A percentile compares a stretch with the other conserved stretches of the same genome.
phyloP scores from a whole-genome alignment of 805 yeast species.

The Metschnikowia peoriensis region DNA sequence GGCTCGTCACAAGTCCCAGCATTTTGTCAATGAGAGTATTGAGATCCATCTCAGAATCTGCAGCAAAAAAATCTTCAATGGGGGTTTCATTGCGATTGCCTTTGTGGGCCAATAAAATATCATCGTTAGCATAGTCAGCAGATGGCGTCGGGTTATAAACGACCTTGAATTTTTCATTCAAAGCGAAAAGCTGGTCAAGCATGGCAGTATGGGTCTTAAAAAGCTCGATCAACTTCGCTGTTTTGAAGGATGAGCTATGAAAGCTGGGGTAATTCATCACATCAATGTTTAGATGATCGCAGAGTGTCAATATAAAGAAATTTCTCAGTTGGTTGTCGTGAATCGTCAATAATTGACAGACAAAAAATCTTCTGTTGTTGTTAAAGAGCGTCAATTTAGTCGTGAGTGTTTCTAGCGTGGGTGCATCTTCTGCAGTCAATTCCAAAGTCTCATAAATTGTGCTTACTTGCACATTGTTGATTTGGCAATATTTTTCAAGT shows the following conservation, averaged over 20 bases:
- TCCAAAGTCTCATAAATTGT: conserved; percentile 12
- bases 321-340: conserved; percentile 30
- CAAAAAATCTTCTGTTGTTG: conserved; percentile 34
- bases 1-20: conserved; percentile 31
- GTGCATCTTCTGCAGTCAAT: conserved; percentile 3
- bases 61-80: conserved; percentile 6
- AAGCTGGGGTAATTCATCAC: conserved; percentile 1
- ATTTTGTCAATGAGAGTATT: conserved; percentile 29
- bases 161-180: conserved; percentile 29
- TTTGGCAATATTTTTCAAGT: conserved; percentile 38
- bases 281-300: conserved; percentile 19
- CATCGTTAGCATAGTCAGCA: conserved; percentile 17
- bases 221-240: conserved; percentile 19
- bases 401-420: conserved; percentile 16
- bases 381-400: conserved; percentile 30
- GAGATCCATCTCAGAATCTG: conserved; percentile 19
- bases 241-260: conserved; percentile 17
- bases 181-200: conserved; percentile 20
- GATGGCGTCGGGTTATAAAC: conserved; percentile 8
- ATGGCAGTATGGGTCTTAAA: conserved; percentile 25
- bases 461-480: conserved; percentile 34
- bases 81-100: not conserved
- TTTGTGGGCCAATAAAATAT: conserved; percentile 9
- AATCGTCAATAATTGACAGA: conserved; percentile 38
- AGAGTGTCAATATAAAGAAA: conserved; percentile 32